Base-by-base conservation (phyloP, 2,329 filamentous ascomycete species). In the Alternaria sp. region DNA sequence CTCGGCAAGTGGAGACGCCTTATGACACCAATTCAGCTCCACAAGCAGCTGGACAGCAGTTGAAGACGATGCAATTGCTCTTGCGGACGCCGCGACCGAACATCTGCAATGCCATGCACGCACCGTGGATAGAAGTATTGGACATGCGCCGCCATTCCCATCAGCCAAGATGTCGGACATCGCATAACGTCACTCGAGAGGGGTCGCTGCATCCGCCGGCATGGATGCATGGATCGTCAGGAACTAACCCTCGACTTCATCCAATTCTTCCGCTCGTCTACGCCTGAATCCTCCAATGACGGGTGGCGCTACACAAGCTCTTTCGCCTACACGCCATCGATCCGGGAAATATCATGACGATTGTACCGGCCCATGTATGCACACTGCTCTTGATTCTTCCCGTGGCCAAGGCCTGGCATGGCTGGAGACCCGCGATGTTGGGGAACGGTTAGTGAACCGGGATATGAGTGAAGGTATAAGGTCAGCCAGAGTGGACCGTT, bases 261-360 rank as follows among this genome's bases (percentile, higher is more conserved):
- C 44, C 51, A 63, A 65, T 72, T 74, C 62, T 65, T 72, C 70
- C 71, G 70, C 60, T 55, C 45, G 57, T 58, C 46, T 55, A 62
- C 55, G 60, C 58, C 41, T 53, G 58, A 66, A 54, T 72, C 71
- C 71, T 74, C 71, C 71, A 74, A 74, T 74, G 55, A 58, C 58
- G 55, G 51, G 28, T 50, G 53, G 49, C 60, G 58, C 54, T 50
- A 28, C 33, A 28, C 26, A 49, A 46, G 49, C 49, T n/a, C 60
- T 41, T 41, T 33, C 43, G 57, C 54, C 55, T 54, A 41, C 21
- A 28, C 26, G 20, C 45, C 26, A 61, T 44, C 44, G 47, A 30
- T 30, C 55, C 60, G 60, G 60, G 50, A 54, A 61, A 64, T 45
- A 56, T 61, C 45, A 57, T 63, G 63, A 59, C 60, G 53, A 57